Percentiles rank a stretch among this genome's conserved stretches.
These are phyloP conservation scores for Herpetospermum pedunculosum DNA, from an alignment of 306 rosid genomes.

Conservation along the genomic window DNA sequence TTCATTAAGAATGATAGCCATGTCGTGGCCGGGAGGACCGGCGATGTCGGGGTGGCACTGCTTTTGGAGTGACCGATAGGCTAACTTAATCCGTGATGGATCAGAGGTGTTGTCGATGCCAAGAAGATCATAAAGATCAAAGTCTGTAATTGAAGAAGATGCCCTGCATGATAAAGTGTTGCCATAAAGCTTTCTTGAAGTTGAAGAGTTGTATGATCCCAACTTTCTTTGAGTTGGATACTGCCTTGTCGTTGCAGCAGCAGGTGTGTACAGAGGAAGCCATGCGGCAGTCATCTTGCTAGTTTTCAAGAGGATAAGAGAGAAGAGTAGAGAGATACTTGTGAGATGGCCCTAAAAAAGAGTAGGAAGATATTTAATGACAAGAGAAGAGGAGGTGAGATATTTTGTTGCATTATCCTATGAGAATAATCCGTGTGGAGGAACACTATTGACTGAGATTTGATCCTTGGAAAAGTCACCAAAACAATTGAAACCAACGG, in stretches of 20 bases:
- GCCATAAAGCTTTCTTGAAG: not conserved
- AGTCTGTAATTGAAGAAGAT: slow-evolving; percentile 28
- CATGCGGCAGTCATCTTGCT: slow-evolving; percentile 12
- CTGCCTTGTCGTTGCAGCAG: not conserved
- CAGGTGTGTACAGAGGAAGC: slow-evolving; percentile 11
- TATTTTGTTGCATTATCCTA: not conserved
- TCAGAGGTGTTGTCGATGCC: slow-evolving; percentile 66
- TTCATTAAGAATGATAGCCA: slow-evolving; percentile 86
- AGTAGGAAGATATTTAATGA: not conserved
- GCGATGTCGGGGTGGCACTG: slow-evolving; percentile 89
- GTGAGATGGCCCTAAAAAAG: not conserved
- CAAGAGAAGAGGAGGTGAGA: not conserved
- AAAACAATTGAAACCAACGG: not conserved
- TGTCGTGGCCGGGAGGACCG: slow-evolving; percentile 83
- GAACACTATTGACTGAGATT: not conserved
- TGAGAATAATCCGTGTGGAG: not conserved
- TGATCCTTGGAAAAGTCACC: not conserved
- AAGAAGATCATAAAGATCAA: slow-evolving; percentile 79
- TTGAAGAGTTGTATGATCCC: not conserved
- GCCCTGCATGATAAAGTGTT: slow-evolving; percentile 32
- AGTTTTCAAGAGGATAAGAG: not conserved
- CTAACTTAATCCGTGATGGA: slow-evolving; percentile 50
- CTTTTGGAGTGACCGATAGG: slow-evolving; percentile 75
- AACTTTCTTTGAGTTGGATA: not conserved
- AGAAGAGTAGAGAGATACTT: not conserved